phyloP scores from a whole-genome alignment of 2,329 filamentous ascomycete genomes.

The Aspergillus clavatus region DNA sequence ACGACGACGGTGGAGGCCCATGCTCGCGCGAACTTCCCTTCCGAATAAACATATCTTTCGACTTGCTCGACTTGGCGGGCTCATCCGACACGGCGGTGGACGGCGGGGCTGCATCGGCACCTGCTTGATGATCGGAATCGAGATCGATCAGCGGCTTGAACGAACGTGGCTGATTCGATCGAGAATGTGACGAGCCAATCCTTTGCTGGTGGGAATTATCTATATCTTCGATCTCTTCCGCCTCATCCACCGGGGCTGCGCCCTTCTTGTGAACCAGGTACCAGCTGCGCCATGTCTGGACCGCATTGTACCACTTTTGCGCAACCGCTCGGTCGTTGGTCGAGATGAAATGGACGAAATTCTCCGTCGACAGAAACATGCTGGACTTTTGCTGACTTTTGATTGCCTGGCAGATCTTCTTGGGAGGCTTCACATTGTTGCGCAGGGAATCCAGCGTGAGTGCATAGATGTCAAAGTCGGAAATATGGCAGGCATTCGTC shows the following conservation, averaged over 20 bases:
- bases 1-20: constrained; percentile 27
- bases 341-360: constrained; percentile 89
- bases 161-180: constrained; percentile 29
- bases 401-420: constrained; percentile 77
- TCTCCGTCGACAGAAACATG: constrained; percentile 75
- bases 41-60: constrained; percentile 23
- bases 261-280: constrained; percentile 73
- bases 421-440: constrained; percentile 74
- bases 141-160: constrained; percentile 65
- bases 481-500: constrained; percentile 72
- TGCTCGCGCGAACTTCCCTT: constrained; percentile 28
- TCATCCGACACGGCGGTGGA: constrained; percentile 17
- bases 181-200: constrained; percentile 24
- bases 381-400: constrained; percentile 88
- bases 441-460: constrained; percentile 64
- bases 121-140: no score
- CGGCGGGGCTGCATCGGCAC: no score
- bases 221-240: neutral
- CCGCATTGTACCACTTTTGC: constrained; percentile 62
- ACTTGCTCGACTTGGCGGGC: constrained; percentile 9
- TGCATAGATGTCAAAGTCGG: constrained; percentile 87
- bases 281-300: constrained; percentile 87
- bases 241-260: constrained; percentile 43
- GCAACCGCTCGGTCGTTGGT: constrained; percentile 67
- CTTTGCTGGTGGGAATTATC: constrained; percentile 20